phyloP scores from a whole-genome alignment of 257 asterid species.

The Parsonsia alboflavescens region DNA sequence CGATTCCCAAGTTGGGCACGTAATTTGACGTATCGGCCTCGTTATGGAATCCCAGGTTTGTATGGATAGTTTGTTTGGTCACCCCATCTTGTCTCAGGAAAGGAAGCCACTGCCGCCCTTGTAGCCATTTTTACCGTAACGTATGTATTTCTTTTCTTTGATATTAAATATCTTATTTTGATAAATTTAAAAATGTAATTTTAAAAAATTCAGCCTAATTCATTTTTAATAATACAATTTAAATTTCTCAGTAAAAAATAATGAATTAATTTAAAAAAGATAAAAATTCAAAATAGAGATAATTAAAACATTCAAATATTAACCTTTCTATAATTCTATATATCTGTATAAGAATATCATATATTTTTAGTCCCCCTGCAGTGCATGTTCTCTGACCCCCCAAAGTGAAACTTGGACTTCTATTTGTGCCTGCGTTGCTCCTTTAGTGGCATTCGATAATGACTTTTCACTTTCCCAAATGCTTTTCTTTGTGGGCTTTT shows the following conservation, averaged over 20 bases:
- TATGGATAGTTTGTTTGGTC: constrained; percentile 14
- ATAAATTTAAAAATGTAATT: too few species aligned
- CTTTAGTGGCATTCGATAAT: neutral
- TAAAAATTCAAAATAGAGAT: too few species aligned
- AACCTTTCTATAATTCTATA: too few species aligned
- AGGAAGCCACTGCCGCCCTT: constrained; percentile 23
- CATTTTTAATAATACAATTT: too few species aligned
- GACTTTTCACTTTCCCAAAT: neutral
- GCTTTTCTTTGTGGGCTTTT: neutral
- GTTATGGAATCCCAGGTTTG: constrained; percentile 1
- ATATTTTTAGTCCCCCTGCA: neutral
- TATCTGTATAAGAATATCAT: too few species aligned
- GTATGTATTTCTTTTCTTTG: too few species aligned
- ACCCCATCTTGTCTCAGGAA: constrained; percentile 13
- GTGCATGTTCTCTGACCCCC: constrained; percentile 1
- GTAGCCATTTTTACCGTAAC: constrained; percentile 20
- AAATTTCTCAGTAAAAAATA: too few species aligned
- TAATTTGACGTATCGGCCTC: constrained; percentile 3
- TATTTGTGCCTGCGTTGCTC: neutral
- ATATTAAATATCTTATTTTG: too few species aligned
- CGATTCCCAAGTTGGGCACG: constrained; percentile 20
- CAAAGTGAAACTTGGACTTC: neutral
- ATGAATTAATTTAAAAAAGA: too few species aligned
- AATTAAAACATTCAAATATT: too few species aligned
- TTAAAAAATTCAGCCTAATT: too few species aligned